A percentile compares a stretch with the other conserved stretches of the same genome.
Conservation (phyloP, 805 yeast genomes). For the Starmera caribaea region DNA sequence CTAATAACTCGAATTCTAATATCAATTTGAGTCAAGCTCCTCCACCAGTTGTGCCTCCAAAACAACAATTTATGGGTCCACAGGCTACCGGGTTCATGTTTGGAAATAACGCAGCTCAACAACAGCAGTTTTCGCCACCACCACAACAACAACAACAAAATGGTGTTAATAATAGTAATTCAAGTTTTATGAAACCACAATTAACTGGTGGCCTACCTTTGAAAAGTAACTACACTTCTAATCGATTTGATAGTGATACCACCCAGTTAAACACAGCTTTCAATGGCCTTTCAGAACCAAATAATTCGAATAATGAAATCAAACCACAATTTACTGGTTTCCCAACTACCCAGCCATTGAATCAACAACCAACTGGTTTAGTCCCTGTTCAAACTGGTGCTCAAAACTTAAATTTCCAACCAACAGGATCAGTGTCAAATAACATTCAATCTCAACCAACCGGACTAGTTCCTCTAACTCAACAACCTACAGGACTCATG, state of each 20-base stretch:
- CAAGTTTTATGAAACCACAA: constrained; percentile 13
- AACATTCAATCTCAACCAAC: constrained; percentile 14
- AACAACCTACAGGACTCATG: constrained; percentile 5
- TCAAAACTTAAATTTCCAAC: constrained; percentile 3
- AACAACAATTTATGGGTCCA: not conserved
- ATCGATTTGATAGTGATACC: constrained; percentile 15
- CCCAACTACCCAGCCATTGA: constrained; percentile 13
- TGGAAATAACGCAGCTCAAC: constrained; percentile 4
- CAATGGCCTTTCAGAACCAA: not conserved
- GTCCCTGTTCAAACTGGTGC: constrained; percentile 20
- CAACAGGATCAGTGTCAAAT: constrained; percentile 20
- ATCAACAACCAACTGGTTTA: constrained; percentile 21
- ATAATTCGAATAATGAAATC: constrained; percentile 29
- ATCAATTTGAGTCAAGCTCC: constrained; percentile 1
- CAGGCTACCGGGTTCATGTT: not conserved
- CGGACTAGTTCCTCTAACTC: constrained; percentile 11
- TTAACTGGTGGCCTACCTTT: constrained; percentile 1
- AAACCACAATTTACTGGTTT: constrained; percentile 28
- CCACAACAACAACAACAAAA: constrained; percentile 19
- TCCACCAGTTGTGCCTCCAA: constrained; percentile 2
- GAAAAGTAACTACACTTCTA: constrained; percentile 1
- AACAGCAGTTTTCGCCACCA: constrained; percentile 15
- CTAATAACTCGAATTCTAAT: no score
- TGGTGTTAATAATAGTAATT: constrained; percentile 14
- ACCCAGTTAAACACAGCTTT: not conserved